Evolutionary conservation across 2,329 filamentous ascomycete genomes (phyloP).

Genomic region (Aureobasidium sp.): DNA sequence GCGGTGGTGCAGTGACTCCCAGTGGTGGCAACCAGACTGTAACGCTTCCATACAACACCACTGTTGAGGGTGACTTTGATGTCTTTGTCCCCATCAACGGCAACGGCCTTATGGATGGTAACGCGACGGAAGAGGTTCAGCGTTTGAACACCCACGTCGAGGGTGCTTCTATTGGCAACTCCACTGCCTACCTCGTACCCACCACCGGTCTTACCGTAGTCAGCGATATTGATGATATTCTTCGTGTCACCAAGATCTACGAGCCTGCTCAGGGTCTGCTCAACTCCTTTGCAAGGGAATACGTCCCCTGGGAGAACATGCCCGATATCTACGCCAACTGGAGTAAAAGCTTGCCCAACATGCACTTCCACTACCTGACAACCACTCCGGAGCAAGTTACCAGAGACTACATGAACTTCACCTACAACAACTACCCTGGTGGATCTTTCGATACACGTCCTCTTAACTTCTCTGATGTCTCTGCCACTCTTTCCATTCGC

Average conservation of each 20-base stretch:
- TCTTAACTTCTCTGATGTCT: slow-evolving; percentile 70
- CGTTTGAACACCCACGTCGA: slow-evolving; percentile 61
- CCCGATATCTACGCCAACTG: slow-evolving; percentile 71
- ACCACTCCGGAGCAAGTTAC: slow-evolving; percentile 74
- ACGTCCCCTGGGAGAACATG: slow-evolving; percentile 71
- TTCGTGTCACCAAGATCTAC: slow-evolving; percentile 76
- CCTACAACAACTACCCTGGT: slow-evolving; percentile 69
- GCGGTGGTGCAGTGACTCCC: slow-evolving; percentile 44
- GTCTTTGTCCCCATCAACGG: slow-evolving; percentile 59
- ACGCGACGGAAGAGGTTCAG: slow-evolving; percentile 58
- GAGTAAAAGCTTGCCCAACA: slow-evolving; percentile 56
- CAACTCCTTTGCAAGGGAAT: slow-evolving; percentile 68
- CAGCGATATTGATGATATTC: slow-evolving; percentile 73
- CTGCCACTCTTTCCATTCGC: slow-evolving; percentile 65
- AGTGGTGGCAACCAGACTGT: slow-evolving; percentile 57
- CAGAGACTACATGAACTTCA: slow-evolving; percentile 70
- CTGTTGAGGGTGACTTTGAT: slow-evolving; percentile 64
- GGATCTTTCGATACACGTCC: slow-evolving; percentile 73
- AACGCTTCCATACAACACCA: slow-evolving; percentile 59
- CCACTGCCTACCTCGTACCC: slow-evolving; percentile 70
- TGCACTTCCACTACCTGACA: slow-evolving; percentile 76
- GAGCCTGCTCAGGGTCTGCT: slow-evolving; percentile 65
- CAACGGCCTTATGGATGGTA: slow-evolving; percentile 55
- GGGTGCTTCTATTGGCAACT: slow-evolving; percentile 59
- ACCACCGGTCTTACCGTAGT: slow-evolving; percentile 62